phyloP scores from a whole-genome alignment of 768 basidiomycete species.

The Dentipellis fragilis region DNA sequence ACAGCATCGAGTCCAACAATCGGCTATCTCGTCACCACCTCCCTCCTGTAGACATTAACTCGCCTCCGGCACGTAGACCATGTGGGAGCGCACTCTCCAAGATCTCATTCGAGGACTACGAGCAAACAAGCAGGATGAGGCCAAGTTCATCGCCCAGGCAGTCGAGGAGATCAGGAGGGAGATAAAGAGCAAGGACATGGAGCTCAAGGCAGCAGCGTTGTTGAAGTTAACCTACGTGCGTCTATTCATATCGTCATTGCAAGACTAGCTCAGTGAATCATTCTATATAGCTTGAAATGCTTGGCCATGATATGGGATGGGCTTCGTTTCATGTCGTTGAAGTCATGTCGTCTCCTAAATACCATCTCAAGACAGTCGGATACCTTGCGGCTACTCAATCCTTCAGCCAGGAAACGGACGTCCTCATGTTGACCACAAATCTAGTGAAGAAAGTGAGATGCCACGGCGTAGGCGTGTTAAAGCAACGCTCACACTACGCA shows the following conservation, averaged over 20 bases:
- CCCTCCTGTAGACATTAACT: too few species aligned
- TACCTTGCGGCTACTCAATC: constrained; percentile 91
- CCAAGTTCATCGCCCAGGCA: constrained; percentile 84
- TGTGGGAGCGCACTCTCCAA: constrained; percentile 96
- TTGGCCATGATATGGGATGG: constrained; percentile 91
- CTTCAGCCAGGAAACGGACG: constrained; percentile 90
- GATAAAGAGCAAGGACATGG: constrained; percentile 91
- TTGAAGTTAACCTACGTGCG: constrained; percentile 95
- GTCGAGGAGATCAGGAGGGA: constrained; percentile 92
- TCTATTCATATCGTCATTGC: constrained; percentile 16
- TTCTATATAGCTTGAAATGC: constrained; percentile 82
- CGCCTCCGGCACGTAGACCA: constrained; percentile 20
- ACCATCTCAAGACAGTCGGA: constrained; percentile 90
- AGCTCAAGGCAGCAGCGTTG: constrained; percentile 89
- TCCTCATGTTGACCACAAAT: constrained; percentile 95
- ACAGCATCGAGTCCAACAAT: too few species aligned
- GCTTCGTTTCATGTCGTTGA: constrained; percentile 96
- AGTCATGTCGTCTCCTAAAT: constrained; percentile 89
- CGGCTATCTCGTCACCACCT: too few species aligned
- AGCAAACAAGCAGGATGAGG: constrained; percentile 90
- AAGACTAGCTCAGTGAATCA: neutral
- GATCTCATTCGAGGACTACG: constrained; percentile 93
- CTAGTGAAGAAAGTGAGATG: constrained; percentile 77
- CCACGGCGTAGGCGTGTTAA: neutral
- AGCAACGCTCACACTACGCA: constrained; percentile 9